These are phyloP conservation scores for Zygnema circumcarinatum DNA, from an alignment of 139 green algal genomes.

Conservation along the genomic window DNA sequence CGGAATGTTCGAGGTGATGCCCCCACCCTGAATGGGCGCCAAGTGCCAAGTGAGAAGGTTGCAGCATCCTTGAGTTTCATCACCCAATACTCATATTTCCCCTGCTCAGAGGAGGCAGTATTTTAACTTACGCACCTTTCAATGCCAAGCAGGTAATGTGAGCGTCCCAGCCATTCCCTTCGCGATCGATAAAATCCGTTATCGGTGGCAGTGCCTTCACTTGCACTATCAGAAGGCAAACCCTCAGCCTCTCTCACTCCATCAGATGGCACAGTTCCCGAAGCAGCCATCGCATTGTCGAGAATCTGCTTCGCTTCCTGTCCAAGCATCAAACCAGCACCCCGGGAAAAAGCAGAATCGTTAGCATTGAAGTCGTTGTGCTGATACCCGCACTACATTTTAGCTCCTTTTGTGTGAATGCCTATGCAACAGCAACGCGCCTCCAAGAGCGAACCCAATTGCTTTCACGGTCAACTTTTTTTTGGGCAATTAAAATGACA, in stretches of 20 bases:
- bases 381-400: not conserved
- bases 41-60: too few relatives aligned
- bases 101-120: too few relatives aligned
- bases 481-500: too few relatives aligned
- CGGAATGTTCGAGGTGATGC: slow-evolving; percentile 13
- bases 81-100: too few relatives aligned
- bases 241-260: not conserved
- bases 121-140: too few relatives aligned
- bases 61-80: too few relatives aligned
- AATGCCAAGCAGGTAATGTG: slow-evolving; percentile 33
- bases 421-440: too few relatives aligned
- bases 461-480: too few relatives aligned
- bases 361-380: not conserved
- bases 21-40: not conserved
- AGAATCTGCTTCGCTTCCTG: not conserved
- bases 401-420: too few relatives aligned
- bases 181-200: slow-evolving; percentile 55
- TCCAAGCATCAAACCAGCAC: not conserved
- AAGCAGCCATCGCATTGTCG: not conserved
- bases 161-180: slow-evolving; percentile 38
- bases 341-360: not conserved
- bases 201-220: not conserved
- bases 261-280: not conserved
- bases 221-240: not conserved
- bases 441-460: too few relatives aligned